Base-by-base conservation (phyloP, 371 early-diverging fungal genomes). In the Mucor saturninus region DNA sequence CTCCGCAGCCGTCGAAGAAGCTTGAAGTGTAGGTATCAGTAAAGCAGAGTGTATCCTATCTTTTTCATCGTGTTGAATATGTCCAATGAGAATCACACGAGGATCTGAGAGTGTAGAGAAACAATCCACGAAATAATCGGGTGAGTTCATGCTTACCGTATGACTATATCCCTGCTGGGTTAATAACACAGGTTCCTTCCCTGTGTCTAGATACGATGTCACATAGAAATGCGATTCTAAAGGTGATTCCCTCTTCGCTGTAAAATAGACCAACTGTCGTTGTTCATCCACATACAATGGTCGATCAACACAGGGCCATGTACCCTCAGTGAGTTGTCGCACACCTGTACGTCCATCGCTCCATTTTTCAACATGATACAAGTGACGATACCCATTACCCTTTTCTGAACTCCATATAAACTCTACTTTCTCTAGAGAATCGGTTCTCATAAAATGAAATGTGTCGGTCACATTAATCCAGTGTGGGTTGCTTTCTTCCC, bases 391-490 rank as follows among this genome's bases (percentile, higher is more conserved):
- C 2, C 92, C 91, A 14, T 57, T 69, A 4, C 81, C 74, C 30
- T 73, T 76, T 65, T 93, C 92, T 5, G 89, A 87, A 14, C 87
- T 73, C 77, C 87, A 77, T 7, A 91, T 81, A 28, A 92, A 78
- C 31, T 66, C 37, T 2, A 66, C 66, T 42, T 26, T 31, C 2
- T 52, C 3, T n/a, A 35, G 55, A 6, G 55, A 54, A 28, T 37
- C 9, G 3, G 29, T 13, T 11, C 74, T 40, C 9, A 87, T 72
- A 52, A 86, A 83, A 54, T 86, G 73, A 58, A 70, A 83, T 15
- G 79, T 79, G 31, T 87, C 87, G 0, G 83, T 77, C 21, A 91
- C 77, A 62, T 90, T 93, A 66, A 91, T 86, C 92, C 92, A 91
- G 31, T 57, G 60, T 7, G 68, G 51, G 15, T 73, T 81, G 8